Base-by-base conservation (phyloP, 2,329 filamentous ascomycete species). In the Phyllachora maydis region DNA sequence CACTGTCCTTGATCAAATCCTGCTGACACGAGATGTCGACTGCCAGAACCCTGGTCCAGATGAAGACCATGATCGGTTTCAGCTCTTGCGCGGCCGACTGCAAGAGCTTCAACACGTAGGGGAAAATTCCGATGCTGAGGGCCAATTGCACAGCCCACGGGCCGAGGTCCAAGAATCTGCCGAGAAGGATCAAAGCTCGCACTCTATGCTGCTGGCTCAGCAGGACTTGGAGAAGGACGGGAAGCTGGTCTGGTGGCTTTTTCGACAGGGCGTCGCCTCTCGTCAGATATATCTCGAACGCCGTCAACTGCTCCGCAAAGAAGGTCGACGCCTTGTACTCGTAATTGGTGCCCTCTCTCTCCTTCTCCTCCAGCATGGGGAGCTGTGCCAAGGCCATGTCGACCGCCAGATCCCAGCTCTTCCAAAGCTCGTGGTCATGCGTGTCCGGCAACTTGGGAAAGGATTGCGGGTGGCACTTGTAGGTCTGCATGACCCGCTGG, bases 121-220 rank as follows among this genome's bases (percentile, higher is more conserved):
- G 88, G 46, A 98, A 98, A 31, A 98, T 98, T 13, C 88, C 88
- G 30, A 98, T 98, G 46, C 83, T 93, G 10, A 98, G 60, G 10
- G 88, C 88, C 19, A 98, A 66, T 44, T 95, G 88, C n/a, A 98
- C 88, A 15, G 88, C 90, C 88, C 88, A 98, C 1, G 88, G 88
- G 0, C 88, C 88, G 18, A 95, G 64, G 39, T 98, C 88, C 11
- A 98, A 56, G 46, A 98, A 98, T 34, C 82, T 79, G 28, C 83
- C 88, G 1, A 98, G 60, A 5, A 98, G 54, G 24, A 98, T 90
- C 31, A 98, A 59, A 10, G 88, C 88, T 23, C 88, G 65, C 14
- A 98, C 66, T 35, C 88, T 62, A 44, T 98, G 88, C 29, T 92
- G 83, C 45, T 98, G 88, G 43, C 85, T 95, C 5, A 98, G 62